phyloP scores from a whole-genome alignment of 441 rosid genomes.

The Bruguiera hainesii region DNA sequence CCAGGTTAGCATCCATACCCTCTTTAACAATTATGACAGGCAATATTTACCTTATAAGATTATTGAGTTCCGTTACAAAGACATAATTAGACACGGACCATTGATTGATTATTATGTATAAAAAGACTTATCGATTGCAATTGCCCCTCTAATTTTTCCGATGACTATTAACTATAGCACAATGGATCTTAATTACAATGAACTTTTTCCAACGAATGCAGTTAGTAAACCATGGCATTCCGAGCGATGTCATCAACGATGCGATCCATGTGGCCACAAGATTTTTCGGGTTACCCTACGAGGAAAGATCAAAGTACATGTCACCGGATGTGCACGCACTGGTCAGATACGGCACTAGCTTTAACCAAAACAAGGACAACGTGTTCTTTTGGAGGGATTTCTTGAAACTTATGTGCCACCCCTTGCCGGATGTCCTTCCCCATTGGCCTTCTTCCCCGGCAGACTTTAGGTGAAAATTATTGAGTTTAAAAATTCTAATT shows the following conservation, averaged over 20 bases:
- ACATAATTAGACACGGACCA: no score
- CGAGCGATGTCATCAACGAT: conserved; percentile 33
- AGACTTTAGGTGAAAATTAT: conserved; percentile 49
- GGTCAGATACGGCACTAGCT: conserved; percentile 85
- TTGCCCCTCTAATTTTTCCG: neutral
- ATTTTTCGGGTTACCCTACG: conserved; percentile 62
- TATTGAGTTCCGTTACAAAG: no score
- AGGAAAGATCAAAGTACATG: conserved; percentile 81
- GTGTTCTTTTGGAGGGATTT: conserved; percentile 90
- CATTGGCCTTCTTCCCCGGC: conserved; percentile 79
- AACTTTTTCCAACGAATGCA: conserved; percentile 22
- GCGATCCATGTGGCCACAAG: conserved; percentile 56
- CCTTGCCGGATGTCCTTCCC: conserved; percentile 51
- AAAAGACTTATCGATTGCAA: no score
- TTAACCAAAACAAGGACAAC: conserved; percentile 64
- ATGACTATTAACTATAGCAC: no score
- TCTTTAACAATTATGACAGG: neutral
- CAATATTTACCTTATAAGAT: no score
- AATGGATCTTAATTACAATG: neutral
- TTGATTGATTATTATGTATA: no score
- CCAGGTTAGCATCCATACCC: conserved; percentile 38
- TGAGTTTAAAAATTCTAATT: neutral
- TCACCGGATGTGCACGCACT: conserved; percentile 54
- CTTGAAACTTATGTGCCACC: conserved; percentile 63
- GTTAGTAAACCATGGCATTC: conserved; percentile 73